Conservation (phyloP, 1,139 yeast species). For the Taiozyma sp. region DNA sequence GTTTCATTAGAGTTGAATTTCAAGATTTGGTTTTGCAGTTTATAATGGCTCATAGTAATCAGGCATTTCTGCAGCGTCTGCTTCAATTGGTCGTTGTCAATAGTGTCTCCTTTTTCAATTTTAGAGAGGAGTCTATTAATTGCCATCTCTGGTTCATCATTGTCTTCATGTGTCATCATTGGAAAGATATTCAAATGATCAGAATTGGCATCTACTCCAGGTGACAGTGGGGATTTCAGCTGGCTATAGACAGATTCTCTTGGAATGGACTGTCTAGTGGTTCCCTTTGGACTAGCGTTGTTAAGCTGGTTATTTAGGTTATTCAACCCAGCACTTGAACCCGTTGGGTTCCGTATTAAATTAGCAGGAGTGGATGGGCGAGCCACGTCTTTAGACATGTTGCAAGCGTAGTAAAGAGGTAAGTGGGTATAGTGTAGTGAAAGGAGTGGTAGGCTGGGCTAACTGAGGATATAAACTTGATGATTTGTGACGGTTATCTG, state of each 20-base stretch:
- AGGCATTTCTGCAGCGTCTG: constrained; percentile 14
- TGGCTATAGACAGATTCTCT: constrained; percentile 5
- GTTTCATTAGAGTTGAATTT: constrained; percentile 17
- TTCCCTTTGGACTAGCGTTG: neutral
- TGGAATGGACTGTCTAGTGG: neutral
- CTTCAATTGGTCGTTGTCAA: constrained; percentile 7
- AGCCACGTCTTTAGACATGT: neutral
- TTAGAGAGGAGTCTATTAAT: constrained; percentile 5
- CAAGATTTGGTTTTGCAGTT: constrained; percentile 17
- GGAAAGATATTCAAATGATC: neutral
- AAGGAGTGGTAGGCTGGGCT: neutral
- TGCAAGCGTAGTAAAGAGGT: neutral
- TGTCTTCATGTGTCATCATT: neutral
- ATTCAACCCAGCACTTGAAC: neutral
- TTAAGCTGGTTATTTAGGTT: neutral
- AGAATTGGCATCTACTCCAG: neutral
- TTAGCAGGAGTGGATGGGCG: neutral
- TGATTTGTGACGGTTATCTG: neutral
- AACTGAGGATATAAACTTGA: neutral
- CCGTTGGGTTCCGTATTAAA: neutral
- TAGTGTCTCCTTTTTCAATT: constrained; percentile 3
- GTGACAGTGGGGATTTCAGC: constrained; percentile 7
- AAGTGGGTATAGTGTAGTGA: neutral
- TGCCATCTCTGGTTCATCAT: constrained; percentile 10
- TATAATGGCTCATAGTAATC: constrained; percentile 16